Evolutionary conservation across 257 asterid genomes (phyloP).

Genomic region (Solanum arcanum): DNA sequence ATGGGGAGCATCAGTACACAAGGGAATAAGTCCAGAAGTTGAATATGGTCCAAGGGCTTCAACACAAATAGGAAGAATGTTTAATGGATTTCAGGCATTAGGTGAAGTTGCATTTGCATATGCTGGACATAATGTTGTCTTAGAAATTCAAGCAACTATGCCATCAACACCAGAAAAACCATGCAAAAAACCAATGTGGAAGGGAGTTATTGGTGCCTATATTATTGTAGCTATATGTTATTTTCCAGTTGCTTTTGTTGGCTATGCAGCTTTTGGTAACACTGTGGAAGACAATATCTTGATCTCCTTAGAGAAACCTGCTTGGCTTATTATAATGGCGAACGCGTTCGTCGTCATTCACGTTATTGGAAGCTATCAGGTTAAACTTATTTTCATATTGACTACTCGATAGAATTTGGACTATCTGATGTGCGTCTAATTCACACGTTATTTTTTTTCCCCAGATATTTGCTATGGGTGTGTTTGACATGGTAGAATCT

Average conservation of each 20-base stretch:
- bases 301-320: not conserved
- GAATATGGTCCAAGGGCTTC: slow-evolving; percentile 14
- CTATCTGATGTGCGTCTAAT: not conserved
- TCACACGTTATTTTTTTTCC: not conserved
- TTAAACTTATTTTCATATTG: not conserved
- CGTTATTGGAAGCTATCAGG: not conserved
- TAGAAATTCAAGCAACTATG: slow-evolving; percentile 47
- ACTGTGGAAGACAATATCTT: not conserved
- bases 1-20: slow-evolving; percentile 28
- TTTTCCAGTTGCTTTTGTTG: not conserved
- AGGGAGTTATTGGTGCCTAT: not conserved
- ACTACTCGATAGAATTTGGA: no score
- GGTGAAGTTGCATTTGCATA: slow-evolving; percentile 41
- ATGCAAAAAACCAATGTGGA: slow-evolving; percentile 19
- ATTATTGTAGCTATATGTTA: not conserved
- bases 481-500: slow-evolving; percentile 35
- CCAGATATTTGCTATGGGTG: slow-evolving; percentile 42
- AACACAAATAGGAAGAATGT: slow-evolving; percentile 6
- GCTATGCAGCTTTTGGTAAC: not conserved
- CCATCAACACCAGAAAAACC: slow-evolving; percentile 33
- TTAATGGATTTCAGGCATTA: slow-evolving; percentile 25
- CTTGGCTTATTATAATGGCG: not conserved
- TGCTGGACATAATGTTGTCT: slow-evolving; percentile 39
- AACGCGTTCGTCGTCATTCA: not conserved
- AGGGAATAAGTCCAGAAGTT: slow-evolving; percentile 9